A percentile compares a stretch with the other conserved stretches of the same genome.
phyloP scores from a whole-genome alignment of 495 filamentous ascomycete species.

The Penicillium canariense region DNA sequence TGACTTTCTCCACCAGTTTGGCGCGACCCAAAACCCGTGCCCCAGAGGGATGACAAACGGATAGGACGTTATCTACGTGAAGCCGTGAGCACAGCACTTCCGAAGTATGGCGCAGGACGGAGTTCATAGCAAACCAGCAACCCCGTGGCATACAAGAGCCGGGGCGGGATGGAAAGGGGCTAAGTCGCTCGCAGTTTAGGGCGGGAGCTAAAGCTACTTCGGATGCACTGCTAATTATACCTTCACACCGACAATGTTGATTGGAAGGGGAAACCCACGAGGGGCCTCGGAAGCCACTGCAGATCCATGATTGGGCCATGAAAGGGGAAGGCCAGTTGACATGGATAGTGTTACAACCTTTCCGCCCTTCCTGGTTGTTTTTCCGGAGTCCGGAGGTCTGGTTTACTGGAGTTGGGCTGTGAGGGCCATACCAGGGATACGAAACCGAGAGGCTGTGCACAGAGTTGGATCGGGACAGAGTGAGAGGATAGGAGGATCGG shows the following conservation, averaged over 20 bases:
- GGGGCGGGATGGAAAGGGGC: neutral
- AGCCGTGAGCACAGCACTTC: too few relatives aligned
- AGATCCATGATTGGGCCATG: neutral
- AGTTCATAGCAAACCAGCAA: too few relatives aligned
- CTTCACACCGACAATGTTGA: neutral
- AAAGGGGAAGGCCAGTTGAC: neutral
- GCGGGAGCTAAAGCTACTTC: neutral
- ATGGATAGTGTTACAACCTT: slow-evolving; percentile 1
- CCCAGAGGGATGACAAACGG: too few relatives aligned
- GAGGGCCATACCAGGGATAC: too few relatives aligned
- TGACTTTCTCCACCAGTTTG: slow-evolving; percentile 5
- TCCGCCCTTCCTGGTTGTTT: neutral
- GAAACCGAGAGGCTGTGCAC: too few relatives aligned
- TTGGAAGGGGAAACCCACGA: neutral
- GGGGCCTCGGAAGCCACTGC: neutral
- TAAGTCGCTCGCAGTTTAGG: neutral
- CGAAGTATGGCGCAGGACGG: neutral
- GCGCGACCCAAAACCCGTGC: neutral
- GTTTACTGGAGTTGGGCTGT: too few relatives aligned
- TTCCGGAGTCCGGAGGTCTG: too few relatives aligned
- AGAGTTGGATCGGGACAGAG: too few relatives aligned
- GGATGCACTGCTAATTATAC: slow-evolving; percentile 6
- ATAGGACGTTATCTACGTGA: too few relatives aligned
- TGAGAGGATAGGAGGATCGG: too few relatives aligned
- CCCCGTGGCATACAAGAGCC: neutral